A percentile compares a stretch with the other conserved stretches of the same genome.
phyloP scores from a whole-genome alignment of 441 rosid species.

The Macaranga tanarius region DNA sequence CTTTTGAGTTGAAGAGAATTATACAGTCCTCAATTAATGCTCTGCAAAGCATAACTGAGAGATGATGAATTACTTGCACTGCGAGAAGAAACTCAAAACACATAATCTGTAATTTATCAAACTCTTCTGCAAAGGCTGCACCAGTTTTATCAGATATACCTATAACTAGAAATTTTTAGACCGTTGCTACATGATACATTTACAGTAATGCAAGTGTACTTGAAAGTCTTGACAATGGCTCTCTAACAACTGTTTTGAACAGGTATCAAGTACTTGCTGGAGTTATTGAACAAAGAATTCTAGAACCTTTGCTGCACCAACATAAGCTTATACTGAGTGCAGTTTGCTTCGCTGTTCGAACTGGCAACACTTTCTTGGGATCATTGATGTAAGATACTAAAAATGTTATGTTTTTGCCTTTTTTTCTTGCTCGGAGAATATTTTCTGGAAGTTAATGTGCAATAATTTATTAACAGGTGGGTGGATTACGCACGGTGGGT shows the following conservation, averaged over 20 bases:
- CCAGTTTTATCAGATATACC: too few species aligned
- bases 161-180: too few species aligned
- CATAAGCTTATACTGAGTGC: conserved; percentile 51
- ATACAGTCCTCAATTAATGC: too few species aligned
- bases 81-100: too few species aligned
- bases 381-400: conserved; percentile 52
- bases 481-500: conserved; percentile 63
- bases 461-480: conserved; percentile 45
- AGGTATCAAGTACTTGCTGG: conserved; percentile 74
- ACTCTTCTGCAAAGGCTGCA: too few species aligned
- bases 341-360: conserved; percentile 59
- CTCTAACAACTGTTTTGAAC: neutral
- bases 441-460: neutral
- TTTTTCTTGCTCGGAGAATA: neutral
- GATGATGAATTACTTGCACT: too few species aligned
- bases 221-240: neutral
- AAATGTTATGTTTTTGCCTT: neutral
- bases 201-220: neutral
- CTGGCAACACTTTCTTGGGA: conserved; percentile 73
- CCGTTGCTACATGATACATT: neutral
- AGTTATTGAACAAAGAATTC: conserved; percentile 58
- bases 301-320: conserved; percentile 58
- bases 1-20: neutral
- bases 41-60: too few species aligned
- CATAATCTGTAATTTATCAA: too few species aligned